Base-by-base conservation (phyloP, 768 basidiomycete genomes). In the Gloeopeniophorella convolvens region DNA sequence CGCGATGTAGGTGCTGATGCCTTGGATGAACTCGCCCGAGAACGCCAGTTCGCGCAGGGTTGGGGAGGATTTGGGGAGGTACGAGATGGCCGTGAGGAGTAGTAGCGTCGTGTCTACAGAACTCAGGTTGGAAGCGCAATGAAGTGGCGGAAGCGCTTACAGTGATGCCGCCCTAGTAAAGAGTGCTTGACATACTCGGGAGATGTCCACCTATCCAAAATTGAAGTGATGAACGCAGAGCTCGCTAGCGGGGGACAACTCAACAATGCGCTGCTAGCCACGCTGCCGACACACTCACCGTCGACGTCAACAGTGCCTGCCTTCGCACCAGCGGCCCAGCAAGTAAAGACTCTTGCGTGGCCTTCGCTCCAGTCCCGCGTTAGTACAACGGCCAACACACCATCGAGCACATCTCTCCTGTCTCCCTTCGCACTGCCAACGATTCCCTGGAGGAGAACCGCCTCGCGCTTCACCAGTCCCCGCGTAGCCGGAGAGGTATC, bases 101-200 rank as follows among this genome's bases (percentile, higher is more conserved):
- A 92, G 66, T 3, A 80, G 66, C 0, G 92, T 89, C 20, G 87
- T 57, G 62, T 89, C 93, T 96, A 33, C 45, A 13, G 52, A 30
- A 12, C 39, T 45, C 41, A 50, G 46, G 32, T 15, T 16, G 13
- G 13, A 12, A 35, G 21, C 13, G 35, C 37, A 16, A 23, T n/a
- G 37, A 39, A n/a, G 15, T 24, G 3, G 11, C 46, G 45, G 9
- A 47, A 48, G 26, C 1, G 71, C 85, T 54, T 66, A 91, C 90
- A 89, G 45, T 70, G 80, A 66, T 95, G 91, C 16, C 76, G 74
- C 18, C 79, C 76, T 6, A 91, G 70, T 20, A 88, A 67, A 0
- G 90, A 89, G 63, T 86, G 85, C 54, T 81, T 86, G 60, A 96
- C 74, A 60, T 92, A 85, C 39, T 85, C 85, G 1, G 80, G 66